Evolutionary conservation across 73 alveolate species (phyloP), one percentile per base, ranked within the genome.

Genomic region (Strombidium stylifer): DNA sequence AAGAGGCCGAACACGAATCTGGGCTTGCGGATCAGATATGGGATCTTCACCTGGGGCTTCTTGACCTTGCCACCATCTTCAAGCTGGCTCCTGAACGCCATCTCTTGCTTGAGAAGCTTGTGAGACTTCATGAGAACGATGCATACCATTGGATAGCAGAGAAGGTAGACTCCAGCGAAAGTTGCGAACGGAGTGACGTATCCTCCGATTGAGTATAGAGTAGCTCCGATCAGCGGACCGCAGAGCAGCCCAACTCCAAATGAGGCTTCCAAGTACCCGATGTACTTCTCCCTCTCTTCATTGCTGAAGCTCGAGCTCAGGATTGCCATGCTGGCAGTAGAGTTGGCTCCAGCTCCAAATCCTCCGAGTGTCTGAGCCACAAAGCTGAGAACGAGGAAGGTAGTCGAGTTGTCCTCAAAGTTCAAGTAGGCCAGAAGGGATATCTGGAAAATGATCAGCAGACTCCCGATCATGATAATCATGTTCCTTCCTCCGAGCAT

Each of bases 201-300:
- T 40, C 89, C 89, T 1, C 89, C 89, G 1, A 76, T 76, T 32
- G 50, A 19, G 35, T 57, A 76, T 18, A 76, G 72, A 1, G 54
- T 16, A 10, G 89, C 56, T 2, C 89, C 89, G 42, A 76, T 25
- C 31, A 76, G 54, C 0, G 89, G 89, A 12, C 89, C 89, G 8
- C 64, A 31, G 2, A 53, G 31, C 5, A 66, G 61, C 4, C 89
- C 89, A 7, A 66, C 36, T 0, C 89, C 89, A 15, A 56, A 39
- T 31, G 78, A 54, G 0, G 81, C 53, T 44, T 76, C 89, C 42
- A 67, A 14, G 14, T 44, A 19, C 14, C 89, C 77, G 18, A 76
- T 67, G 12, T 51, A 44, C 34, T 26, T 39, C 42, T 76, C 66
- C 34, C 73, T 35, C 19, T 52, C 48, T 1, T 73, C 72, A 18